Percentiles rank a stretch among this genome's conserved stretches.
Evolutionary conservation across 1,284 basidiomycete genomes (phyloP).

Genomic region (Ceratobasidium sp.): DNA sequence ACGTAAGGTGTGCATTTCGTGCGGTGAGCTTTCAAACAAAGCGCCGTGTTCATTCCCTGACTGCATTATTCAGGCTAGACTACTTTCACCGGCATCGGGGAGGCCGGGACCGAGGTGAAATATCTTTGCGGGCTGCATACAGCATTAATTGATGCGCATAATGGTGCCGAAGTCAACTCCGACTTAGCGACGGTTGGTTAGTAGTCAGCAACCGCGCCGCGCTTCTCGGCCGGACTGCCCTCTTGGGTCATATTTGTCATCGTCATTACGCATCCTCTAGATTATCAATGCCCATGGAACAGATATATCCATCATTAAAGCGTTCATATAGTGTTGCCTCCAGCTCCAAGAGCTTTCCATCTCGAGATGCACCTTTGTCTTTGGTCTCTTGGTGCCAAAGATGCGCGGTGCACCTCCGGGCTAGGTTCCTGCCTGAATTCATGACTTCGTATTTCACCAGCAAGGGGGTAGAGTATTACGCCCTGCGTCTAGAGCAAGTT

Average conservation of each 20-base stretch:
- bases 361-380: conserved; percentile 32
- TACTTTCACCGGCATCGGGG: neutral
- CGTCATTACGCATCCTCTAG: conserved; percentile 22
- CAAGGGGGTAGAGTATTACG: conserved; percentile 35
- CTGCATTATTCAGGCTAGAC: neutral
- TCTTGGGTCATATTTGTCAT: conserved; percentile 8
- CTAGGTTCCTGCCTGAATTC: neutral
- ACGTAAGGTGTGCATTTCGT: too few species aligned
- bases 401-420: neutral
- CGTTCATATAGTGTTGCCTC: conserved; percentile 8
- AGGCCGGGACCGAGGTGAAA: neutral
- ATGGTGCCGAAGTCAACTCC: conserved; percentile 2
- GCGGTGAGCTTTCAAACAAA: neutral
- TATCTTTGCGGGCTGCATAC: conserved; percentile 11
- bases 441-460: conserved; percentile 40
- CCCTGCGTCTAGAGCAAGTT: neutral
- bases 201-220: neutral
- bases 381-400: neutral
- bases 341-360: conserved; percentile 28
- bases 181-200: neutral
- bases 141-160: conserved; percentile 14
- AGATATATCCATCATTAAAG: conserved; percentile 31
- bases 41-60: neutral
- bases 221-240: conserved; percentile 24
- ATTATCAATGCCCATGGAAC: conserved; percentile 33